Base-by-base conservation (phyloP, 257 asterid species). In the Solanum habrochaites region DNA sequence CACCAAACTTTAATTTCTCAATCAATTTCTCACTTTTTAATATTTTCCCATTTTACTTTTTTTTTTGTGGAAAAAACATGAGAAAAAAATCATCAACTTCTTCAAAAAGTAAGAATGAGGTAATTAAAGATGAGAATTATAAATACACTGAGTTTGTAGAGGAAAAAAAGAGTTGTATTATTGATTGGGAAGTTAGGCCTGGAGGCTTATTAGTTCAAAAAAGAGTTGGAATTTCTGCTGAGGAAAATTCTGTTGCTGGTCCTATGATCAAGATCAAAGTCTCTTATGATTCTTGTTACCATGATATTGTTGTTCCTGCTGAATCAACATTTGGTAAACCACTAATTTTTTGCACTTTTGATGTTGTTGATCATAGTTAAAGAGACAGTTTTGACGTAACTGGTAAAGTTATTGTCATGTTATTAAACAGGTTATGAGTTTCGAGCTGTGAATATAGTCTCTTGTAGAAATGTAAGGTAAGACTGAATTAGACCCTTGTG, bases 111-210 rank as follows among this genome's bases (percentile, higher is more conserved):
- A 14, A 42, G 60, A 85, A 52, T 85, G 83, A 42, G 42, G 82
- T 80, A 52, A 85, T 29, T 20, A 82, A 80, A 66, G 31, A 45
- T 82, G 83, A 74, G 60, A 71, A 37, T 56, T 56, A 56, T 31
- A 47, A 58, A 84, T 66, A 49, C 58, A 52, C 39, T 49, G 80
- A 84, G 72, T 58, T 71, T 32, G 69, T 9, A 49, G 86, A 45
- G 67, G 11, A 1, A 80, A 45, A 80, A 8, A 72, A 72, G 3
- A 56, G 5, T 77, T 77, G 86, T 40, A 45, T 71, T 4, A 87
- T 89, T 72, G 91, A 87, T 62, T 89, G 91, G 91, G 90, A 89
- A 47, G 83, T 89, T 73, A 87, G 91, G 47, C 90, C 91, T 73
- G 75, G 91, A 21, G 91, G 91, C 7, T 25, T 89, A 86, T 89